Evolutionary conservation across 2,329 filamentous ascomycete species (phyloP).

Genomic region (Apiospora koreana): DNA sequence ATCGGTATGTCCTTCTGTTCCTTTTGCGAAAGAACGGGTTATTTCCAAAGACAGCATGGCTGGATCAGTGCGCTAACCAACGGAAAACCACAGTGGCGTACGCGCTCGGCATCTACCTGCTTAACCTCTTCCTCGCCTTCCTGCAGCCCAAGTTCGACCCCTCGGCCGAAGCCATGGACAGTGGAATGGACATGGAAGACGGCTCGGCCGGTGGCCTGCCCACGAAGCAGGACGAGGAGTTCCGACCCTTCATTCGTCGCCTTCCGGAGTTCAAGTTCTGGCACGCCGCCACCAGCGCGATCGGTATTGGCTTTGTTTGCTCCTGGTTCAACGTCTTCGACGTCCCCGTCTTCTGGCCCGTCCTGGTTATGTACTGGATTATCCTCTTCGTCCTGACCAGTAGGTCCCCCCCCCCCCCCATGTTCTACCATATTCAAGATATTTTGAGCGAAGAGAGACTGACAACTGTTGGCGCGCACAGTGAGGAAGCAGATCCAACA

Average conservation of each 20-base stretch:
- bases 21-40: neutral
- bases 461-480: constrained; percentile 37
- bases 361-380: constrained; percentile 97
- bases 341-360: constrained; percentile 98
- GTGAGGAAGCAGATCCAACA: constrained; percentile 99
- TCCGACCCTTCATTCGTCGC: constrained; percentile 92
- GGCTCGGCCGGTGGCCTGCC: constrained; percentile 80
- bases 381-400: constrained; percentile 95
- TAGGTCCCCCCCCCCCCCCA: constrained; percentile 50
- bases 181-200: constrained; percentile 97
- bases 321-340: constrained; percentile 95
- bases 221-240: constrained; percentile 96
- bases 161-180: constrained; percentile 85
- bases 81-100: constrained; percentile 73
- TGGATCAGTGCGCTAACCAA: constrained; percentile 17
- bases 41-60: no score
- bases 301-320: constrained; percentile 81
- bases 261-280: constrained; percentile 99
- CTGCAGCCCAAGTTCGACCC: constrained; percentile 98
- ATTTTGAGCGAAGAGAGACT: neutral
- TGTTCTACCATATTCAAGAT: constrained; percentile 13
- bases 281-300: constrained; percentile 89
- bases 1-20: constrained; percentile 64
- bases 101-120: constrained; percentile 95
- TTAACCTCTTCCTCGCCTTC: constrained; percentile 99